These are phyloP conservation scores for Porogramme epimiltina DNA, from an alignment of 1,284 basidiomycete genomes.

Conservation along the genomic window DNA sequence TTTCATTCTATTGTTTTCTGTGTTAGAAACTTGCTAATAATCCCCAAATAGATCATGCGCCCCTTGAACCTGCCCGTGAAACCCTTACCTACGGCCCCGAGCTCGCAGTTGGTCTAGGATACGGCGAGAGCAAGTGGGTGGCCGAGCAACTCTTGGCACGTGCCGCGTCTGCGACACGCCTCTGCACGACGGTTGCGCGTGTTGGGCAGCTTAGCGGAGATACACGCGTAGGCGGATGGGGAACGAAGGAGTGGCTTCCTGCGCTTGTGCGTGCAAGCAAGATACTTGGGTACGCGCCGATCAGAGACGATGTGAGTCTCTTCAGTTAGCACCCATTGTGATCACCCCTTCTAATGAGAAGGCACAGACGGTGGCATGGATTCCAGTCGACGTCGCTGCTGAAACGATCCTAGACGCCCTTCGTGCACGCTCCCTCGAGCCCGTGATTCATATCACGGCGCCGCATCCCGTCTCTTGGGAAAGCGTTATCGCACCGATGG, in stretches of 20 bases:
- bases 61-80: background rate
- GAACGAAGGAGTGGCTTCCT: constrained; percentile 16
- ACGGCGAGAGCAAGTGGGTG: constrained; percentile 23
- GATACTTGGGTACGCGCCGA: constrained; percentile 4
- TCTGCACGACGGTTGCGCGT: constrained; percentile 8
- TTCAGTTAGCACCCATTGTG: background rate
- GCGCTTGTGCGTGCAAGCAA: constrained; percentile 5
- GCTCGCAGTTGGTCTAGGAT: constrained; percentile 10
- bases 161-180: constrained; percentile 1
- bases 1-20: background rate
- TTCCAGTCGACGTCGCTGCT: constrained; percentile 24
- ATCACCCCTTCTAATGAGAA: background rate
- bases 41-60: background rate
- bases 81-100: constrained; percentile 5
- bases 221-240: constrained; percentile 10
- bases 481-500: no score
- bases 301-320: constrained; percentile 6
- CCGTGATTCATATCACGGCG: constrained; percentile 30
- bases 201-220: constrained; percentile 19
- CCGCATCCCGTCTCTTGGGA: constrained; percentile 29
- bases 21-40: no score
- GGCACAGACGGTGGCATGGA: constrained; percentile 23
- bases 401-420: constrained; percentile 21
- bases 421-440: constrained; percentile 13
- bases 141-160: constrained; percentile 13